Percentiles rank a stretch among this genome's conserved stretches.
Evolutionary conservation across 192 early-diverging fungal species (phyloP).

Genomic region (Podila epicladia): DNA sequence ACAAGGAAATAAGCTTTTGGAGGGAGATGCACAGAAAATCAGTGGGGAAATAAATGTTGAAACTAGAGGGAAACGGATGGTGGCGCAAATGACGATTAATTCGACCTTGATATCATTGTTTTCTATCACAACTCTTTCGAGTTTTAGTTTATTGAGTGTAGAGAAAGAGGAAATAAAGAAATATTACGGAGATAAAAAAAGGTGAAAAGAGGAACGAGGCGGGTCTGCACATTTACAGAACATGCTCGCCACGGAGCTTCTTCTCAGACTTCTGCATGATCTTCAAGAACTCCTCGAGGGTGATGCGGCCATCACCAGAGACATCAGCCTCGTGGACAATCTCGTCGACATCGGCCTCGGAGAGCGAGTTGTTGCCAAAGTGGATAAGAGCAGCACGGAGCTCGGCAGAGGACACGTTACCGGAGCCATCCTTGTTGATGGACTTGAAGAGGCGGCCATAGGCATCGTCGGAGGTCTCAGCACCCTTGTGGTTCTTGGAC

Average conservation of each 20-base stretch:
- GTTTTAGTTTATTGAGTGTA: too few relatives aligned
- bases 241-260: conserved; percentile 33
- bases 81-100: too few relatives aligned
- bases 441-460: conserved; percentile 12
- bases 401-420: conserved; percentile 22
- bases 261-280: conserved; percentile 63
- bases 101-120: too few relatives aligned
- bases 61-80: background rate
- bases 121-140: too few relatives aligned
- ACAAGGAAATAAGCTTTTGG: too few relatives aligned
- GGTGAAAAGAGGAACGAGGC: background rate
- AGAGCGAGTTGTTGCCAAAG: conserved; percentile 33
- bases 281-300: conserved; percentile 89
- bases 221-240: conserved; percentile 6
- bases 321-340: conserved; percentile 80
- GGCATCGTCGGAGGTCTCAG: conserved; percentile 19
- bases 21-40: background rate
- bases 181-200: conserved; percentile 1
- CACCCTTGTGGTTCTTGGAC: conserved; percentile 15
- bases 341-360: conserved; percentile 55
- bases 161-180: background rate
- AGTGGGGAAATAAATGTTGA: conserved; percentile 3
- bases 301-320: conserved; percentile 86
- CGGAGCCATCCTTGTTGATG: conserved; percentile 34
- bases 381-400: conserved; percentile 21